Base-by-base conservation (phyloP, 2,329 filamentous ascomycete species). In the Talaromyces sp. region DNA sequence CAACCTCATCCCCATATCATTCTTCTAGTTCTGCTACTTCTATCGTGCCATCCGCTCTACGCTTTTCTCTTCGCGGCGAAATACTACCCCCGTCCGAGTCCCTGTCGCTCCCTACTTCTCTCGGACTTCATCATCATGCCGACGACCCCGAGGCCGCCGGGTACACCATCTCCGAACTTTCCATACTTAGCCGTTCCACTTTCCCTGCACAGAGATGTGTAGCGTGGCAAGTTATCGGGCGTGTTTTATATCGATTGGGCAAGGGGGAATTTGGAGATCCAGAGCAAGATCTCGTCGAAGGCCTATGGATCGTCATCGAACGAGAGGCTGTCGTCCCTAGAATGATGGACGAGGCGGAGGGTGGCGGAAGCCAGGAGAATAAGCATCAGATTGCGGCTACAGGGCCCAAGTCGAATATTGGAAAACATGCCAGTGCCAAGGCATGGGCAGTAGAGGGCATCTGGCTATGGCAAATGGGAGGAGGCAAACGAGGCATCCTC, bases 101-200 rank as follows among this genome's bases (percentile, higher is more conserved):
- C 30, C 83, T 92, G 60, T 81, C 85, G 1, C 87, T 98, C 30
- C 90, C 94, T 5, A 86, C 86, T 0, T 88, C 87, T 12, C 85
- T 89, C 63, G 95, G 95, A 0, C 83, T 99, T 14, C 95, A 99
- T 75, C 94, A 99, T 75, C 95, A 99, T 74, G 92, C 90, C 65
- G 87, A 93, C 62, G 93, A 94, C 1, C 95, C 95, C 16, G 92
- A 96, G 75, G 91, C 93, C 1, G 95, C 95, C 0, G 95, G 95
- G 0, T 99, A 99, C 76, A 98, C 95, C 0, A 85, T 99, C 33
- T 86, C 87, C 0, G 95, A 99, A 75, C 82, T 99, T 1, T 88
- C 92, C 1, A 86, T 89, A 34, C 83, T 97, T 1, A 87, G 91
- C 4, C 84, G 94, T 36, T 96, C 91, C 60, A 87, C 88, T 0